Base-by-base conservation (phyloP, 2,329 filamentous ascomycete genomes). In the Fusarium oligoseptatum region DNA sequence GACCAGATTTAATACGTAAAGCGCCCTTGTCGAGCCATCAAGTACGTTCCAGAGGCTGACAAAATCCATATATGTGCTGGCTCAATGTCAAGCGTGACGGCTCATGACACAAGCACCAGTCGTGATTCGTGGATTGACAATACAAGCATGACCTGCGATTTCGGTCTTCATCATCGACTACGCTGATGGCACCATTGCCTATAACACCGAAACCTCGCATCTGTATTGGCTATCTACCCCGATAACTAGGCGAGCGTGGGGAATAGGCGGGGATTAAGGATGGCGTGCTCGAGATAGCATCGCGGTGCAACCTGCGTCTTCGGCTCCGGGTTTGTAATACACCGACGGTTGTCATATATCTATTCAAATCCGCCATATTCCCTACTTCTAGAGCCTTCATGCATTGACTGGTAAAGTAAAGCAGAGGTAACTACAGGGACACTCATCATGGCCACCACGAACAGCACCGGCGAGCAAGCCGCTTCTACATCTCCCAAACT, bases 401-500 rank as follows among this genome's bases (percentile, higher is more conserved):
- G 22, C 22, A 22, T 22, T 22, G 9, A 29, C 7, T 10, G 11
- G 11, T 1, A n/a, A 56, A 36, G 29, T 11, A 5, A n/a, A 32
- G 15, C 27, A 34, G 12, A 55, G n/a, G 4, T 14, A 22, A 36
- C n/a, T 36, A 10, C 32, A 24, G 10, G 55, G 4, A 14, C 15
- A 22, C 36, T 2, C 15, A 58, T 15, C 36, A 58, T 58, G 55
- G 55, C 55, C 36, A 39, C 55, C 22, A n/a, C 20, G 5, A 58
- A 6, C 22, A 58, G 15, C 22, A 39, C 15, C 55, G 55, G 55
- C 36, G 34, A 58, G 5, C n/a, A 58, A 39, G 55, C 55, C 36
- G 34, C 15, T 8, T 27, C 41, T 14, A n/a, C 29, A 34, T 15
- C 27, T 14, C 50, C 64, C 32, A 77, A 79, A 37, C 78, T 87